A percentile compares a stretch with the other conserved stretches of the same genome.
Evolutionary conservation across 164 flowering plant species (phyloP).

Genomic region (Hamamelis virginiana): DNA sequence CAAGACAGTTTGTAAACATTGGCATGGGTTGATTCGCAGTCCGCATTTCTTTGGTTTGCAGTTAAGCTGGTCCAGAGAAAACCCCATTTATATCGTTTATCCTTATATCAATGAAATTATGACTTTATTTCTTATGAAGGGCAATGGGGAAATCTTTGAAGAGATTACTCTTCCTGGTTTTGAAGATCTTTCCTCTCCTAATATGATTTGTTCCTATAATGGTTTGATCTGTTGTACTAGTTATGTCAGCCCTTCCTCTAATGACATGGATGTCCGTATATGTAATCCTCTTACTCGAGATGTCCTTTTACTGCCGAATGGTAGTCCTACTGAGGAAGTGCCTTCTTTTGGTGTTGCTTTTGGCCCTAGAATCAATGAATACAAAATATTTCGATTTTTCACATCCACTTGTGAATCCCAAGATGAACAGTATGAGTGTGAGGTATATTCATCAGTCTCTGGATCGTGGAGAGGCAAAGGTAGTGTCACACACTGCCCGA

Average conservation of each 20-base stretch:
- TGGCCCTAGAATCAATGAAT: slow-evolving; percentile 16
- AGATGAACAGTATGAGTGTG: neutral
- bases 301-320: slow-evolving; percentile 15
- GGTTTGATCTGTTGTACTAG: slow-evolving; percentile 20
- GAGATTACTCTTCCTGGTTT: neutral
- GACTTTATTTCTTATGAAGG: neutral
- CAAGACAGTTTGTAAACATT: slow-evolving; percentile 7
- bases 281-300: slow-evolving; percentile 20
- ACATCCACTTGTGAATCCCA: neutral
- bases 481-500: neutral
- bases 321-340: neutral
- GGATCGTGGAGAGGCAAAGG: slow-evolving; percentile 13
- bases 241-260: neutral
- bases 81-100: slow-evolving; percentile 6
- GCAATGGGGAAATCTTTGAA: neutral
- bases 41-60: slow-evolving; percentile 4
- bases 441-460: slow-evolving; percentile 14
- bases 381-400: slow-evolving; percentile 22
- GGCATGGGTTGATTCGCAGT: slow-evolving; percentile 1
- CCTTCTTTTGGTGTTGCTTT: slow-evolving; percentile 20
- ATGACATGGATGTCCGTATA: slow-evolving; percentile 9
- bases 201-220: slow-evolving; percentile 12
- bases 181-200: neutral
- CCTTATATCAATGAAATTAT: neutral
- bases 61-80: slow-evolving; percentile 7